A percentile compares a stretch with the other conserved stretches of the same genome.
Evolutionary conservation across 2,329 filamentous ascomycete genomes (phyloP).

Genomic region (Cercospora canescens): DNA sequence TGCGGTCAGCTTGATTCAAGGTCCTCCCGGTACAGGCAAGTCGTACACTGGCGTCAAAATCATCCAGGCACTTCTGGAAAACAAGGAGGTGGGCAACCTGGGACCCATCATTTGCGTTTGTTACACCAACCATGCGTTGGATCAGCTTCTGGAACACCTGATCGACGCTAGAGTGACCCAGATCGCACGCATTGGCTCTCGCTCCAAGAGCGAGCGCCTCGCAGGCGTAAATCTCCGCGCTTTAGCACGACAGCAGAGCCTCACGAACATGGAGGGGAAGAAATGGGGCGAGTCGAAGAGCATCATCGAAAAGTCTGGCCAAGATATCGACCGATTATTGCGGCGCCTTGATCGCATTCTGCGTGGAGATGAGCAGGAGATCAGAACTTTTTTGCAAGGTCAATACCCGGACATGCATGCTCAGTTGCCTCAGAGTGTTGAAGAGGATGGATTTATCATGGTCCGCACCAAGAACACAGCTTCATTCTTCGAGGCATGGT

Average conservation of each 20-base stretch:
- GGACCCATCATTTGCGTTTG: constrained; percentile 55
- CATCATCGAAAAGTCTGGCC: constrained; percentile 21
- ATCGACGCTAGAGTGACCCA: constrained; percentile 52
- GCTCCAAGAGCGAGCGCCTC: constrained; percentile 57
- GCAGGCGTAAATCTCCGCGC: constrained; percentile 52
- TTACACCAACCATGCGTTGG: constrained; percentile 57
- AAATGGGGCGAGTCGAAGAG: constrained; percentile 32
- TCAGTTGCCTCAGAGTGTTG: constrained; percentile 26
- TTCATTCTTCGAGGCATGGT: background rate
- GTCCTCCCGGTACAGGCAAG: constrained; percentile 72
- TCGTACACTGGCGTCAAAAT: constrained; percentile 70
- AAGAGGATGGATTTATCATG: constrained; percentile 28
- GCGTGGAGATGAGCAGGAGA: background rate
- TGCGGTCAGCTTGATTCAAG: constrained; percentile 65
- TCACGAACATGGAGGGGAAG: constrained; percentile 44
- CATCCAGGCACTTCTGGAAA: constrained; percentile 55
- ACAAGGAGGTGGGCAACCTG: constrained; percentile 56
- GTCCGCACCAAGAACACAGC: background rate
- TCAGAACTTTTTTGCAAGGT: constrained; percentile 9
- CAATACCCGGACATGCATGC: constrained; percentile 21
- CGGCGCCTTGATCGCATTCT: background rate
- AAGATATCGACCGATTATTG: constrained; percentile 23
- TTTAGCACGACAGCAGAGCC: constrained; percentile 33
- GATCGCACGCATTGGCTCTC: constrained; percentile 63
- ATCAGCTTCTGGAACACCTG: constrained; percentile 62